Evolutionary conservation across 768 basidiomycete species (phyloP), one percentile per base, ranked within the genome.

Genomic region (Piloderma croceum): DNA sequence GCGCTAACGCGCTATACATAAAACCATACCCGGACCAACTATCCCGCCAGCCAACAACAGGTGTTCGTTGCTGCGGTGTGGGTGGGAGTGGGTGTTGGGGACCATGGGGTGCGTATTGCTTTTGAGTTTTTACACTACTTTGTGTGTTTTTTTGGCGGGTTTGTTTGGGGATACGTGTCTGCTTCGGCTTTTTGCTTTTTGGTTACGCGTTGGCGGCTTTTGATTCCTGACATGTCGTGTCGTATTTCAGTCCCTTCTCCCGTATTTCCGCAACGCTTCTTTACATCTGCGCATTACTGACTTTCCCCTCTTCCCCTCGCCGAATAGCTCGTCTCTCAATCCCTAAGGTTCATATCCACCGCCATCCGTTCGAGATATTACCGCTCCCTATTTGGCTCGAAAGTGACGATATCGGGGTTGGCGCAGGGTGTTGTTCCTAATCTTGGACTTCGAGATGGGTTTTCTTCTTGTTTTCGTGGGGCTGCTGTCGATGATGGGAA

Each of bases 361-460:
- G 84, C 90, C 7, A 92, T 97, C 53, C 90, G 90, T 35, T 83
- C 84, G 17, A 89, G 89, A 1, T 76, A 81, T 53, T 90, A 93
- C 65, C 79, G 79, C 51, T 51, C 71, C 1, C 73, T 97, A 10
- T 92, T 97, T 58, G 86, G 88, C 36, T 69, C 83, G 2, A 71
- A 71, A n/a, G 82, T 85, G 2, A 91, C 84, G 1, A 83, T 97
- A 41, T 77, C 79, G 9, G 76, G 79, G 3, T 79, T 99, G 41
- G 79, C 90, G 5, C 82, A 91, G 60, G 85, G 88, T 38, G 90
- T 98, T 42, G 73, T 98, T 20, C 92, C 94, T n/a, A 97, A 96
- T 52, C 87, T 96, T 43, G 69, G 77, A 11, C 70, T 98, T 11
- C 77, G 92, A 45, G 70, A 73, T 73, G 39, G 42, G 64, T 58